These are phyloP conservation scores for Sclerotinia nivalis DNA, from an alignment of 2,329 filamentous ascomycete genomes.

Conservation along the genomic window DNA sequence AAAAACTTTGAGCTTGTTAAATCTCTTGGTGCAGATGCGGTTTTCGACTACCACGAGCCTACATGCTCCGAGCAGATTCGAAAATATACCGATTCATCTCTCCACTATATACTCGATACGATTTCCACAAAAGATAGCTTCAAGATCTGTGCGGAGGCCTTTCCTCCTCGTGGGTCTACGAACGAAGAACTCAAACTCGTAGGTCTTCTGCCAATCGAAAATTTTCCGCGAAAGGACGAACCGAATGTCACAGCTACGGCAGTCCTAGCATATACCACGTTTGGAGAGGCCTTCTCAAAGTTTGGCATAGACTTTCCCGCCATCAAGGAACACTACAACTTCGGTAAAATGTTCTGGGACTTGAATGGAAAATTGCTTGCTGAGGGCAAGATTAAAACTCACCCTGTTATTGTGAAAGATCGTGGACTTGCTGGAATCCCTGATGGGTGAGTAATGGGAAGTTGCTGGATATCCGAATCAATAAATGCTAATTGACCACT, in stretches of 20 bases:
- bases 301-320: not conserved
- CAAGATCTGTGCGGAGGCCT: slow-evolving; percentile 24
- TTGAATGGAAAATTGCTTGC: slow-evolving; percentile 4
- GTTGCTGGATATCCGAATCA: not conserved
- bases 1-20: slow-evolving; percentile 43
- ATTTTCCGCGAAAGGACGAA: not conserved
- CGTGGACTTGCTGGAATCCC: not conserved
- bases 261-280: slow-evolving; percentile 1
- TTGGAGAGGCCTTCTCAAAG: slow-evolving; percentile 1
- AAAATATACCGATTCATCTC: slow-evolving; percentile 50
- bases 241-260: not conserved
- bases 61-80: slow-evolving; percentile 48
- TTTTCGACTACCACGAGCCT: slow-evolving; percentile 48
- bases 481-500: not conserved
- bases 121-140: slow-evolving; percentile 30
- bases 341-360: not conserved
- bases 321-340: not conserved
- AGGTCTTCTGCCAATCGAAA: not conserved
- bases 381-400: not conserved
- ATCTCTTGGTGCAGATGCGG: slow-evolving; percentile 44
- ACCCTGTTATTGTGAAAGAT: not conserved
- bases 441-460: not conserved
- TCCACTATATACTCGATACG: slow-evolving; percentile 38
- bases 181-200: not conserved
- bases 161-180: not conserved